Base-by-base conservation (phyloP, 257 asterid species). In the Prunella vulgaris region DNA sequence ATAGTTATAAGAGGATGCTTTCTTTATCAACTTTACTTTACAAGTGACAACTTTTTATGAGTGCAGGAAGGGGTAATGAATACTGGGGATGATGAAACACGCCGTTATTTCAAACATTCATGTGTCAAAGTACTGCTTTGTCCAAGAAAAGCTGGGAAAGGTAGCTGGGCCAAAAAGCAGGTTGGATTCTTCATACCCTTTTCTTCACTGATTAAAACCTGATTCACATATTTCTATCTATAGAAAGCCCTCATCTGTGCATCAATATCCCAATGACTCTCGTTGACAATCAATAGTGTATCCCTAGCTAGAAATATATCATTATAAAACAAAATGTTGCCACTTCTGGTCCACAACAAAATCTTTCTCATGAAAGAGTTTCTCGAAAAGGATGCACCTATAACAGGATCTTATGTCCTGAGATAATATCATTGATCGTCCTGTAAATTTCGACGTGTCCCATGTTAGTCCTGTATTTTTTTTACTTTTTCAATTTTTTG, bases 81-180 rank as follows among this genome's bases (percentile, higher is more conserved):
- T 69, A 90, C 99, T 0, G 84, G 84, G 18, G 99, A 93, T 57
- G 99, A 93, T 71, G 99, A 88, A 65, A 93, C 99, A 38, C 90
- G 97, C 0, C 86, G 96, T 33, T 93, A 69, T 77, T 93, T 93
- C 77, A 93, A 93, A 90, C 87, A 87, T 70, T 93, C 97, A 52
- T 88, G 91, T 12, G 99, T 93, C 66, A 84, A 84, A 71, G 97
- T 93, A 60, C 76, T 93, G 54, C 79, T 93, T 18, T 88, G 96
- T 71, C 99, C 99, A 24, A 88, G 99, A 49, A 70, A 84, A 57
- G 97, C 95, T 35, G 94, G 87, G 68, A 93, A 87, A 80, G 93
- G 96, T 42, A 93, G 97, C 74, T 90, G 97, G 97, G 85, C 74
- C 22, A 91, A 93, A 69, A 81, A 81, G 70, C 80, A 84, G 83